These are phyloP conservation scores for Spinellus fusiger DNA, from an alignment of 192 early-diverging fungal genomes.

Conservation along the genomic window DNA sequence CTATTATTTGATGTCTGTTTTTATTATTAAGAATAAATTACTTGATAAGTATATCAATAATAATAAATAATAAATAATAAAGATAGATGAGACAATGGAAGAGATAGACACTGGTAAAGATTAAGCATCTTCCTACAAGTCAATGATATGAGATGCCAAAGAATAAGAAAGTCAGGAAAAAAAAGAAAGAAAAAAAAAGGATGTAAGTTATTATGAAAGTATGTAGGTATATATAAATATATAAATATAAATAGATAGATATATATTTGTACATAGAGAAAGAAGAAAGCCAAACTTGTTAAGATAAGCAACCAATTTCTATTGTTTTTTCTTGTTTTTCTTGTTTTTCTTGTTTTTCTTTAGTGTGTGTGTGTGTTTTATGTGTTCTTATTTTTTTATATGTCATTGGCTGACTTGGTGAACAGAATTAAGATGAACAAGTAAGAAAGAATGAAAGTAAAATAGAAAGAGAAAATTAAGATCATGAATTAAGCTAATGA, in stretches of 20 bases:
- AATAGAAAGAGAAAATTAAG: background rate
- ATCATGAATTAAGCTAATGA: background rate
- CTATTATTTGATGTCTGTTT: too few species aligned
- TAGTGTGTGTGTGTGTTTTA: background rate
- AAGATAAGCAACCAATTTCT: too few species aligned
- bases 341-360: background rate
- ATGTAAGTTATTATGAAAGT: background rate
- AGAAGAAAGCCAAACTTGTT: too few species aligned
- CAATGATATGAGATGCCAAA: too few species aligned
- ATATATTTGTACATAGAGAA: background rate
- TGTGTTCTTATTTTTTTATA: background rate
- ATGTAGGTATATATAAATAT: background rate
- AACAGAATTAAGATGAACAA: conserved; percentile 4
- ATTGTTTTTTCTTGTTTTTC: background rate
- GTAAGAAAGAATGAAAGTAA: conserved; percentile 2
- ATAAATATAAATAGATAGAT: background rate
- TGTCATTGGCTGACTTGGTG: background rate
- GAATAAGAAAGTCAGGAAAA: too few species aligned
- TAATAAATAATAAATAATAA: background rate
- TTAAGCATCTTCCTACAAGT: too few species aligned
- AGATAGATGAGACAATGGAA: background rate
- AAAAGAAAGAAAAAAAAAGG: background rate
- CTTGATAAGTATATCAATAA: background rate
- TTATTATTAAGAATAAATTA: background rate
- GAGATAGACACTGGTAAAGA: too few species aligned